These are phyloP conservation scores for Ophiostoma tasmaniense DNA, from an alignment of 2,329 filamentous ascomycete genomes.

Conservation along the genomic window DNA sequence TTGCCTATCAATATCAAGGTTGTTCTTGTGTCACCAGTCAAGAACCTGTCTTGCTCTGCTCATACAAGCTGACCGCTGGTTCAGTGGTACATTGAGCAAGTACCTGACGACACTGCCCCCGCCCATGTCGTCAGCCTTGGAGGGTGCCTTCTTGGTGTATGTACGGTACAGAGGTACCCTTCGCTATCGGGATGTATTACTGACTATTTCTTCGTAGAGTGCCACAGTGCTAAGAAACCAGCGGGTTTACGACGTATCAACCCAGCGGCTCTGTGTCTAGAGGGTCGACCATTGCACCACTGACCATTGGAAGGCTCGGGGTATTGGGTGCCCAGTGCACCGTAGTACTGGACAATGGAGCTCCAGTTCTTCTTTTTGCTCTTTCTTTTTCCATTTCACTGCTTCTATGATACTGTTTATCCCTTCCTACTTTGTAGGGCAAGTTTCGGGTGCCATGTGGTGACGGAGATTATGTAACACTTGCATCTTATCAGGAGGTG, in stretches of 20 bases:
- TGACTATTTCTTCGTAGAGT: no score
- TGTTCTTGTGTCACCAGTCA: neutral
- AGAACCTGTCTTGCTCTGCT: neutral
- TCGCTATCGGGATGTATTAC: neutral
- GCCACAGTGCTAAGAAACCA: neutral
- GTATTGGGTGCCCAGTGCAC: neutral
- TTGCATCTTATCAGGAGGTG: neutral
- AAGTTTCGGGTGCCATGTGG: neutral
- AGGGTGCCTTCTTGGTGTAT: neutral
- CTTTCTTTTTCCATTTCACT: neutral
- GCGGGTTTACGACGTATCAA: neutral
- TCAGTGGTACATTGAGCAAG: neutral
- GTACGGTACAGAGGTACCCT: neutral
- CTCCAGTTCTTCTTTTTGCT: neutral
- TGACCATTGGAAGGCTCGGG: neutral
- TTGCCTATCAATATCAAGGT: neutral
- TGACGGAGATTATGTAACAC: neutral
- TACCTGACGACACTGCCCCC: neutral
- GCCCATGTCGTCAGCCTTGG: neutral
- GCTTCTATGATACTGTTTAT: neutral
- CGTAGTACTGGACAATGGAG: neutral
- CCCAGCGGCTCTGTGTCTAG: neutral
- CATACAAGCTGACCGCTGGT: neutral
- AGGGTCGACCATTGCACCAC: neutral
- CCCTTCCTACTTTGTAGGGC: neutral